Evolutionary conservation across 805 yeast genomes (phyloP), one percentile per base, ranked within the genome.

Genomic region (Kuraishia ogatae): DNA sequence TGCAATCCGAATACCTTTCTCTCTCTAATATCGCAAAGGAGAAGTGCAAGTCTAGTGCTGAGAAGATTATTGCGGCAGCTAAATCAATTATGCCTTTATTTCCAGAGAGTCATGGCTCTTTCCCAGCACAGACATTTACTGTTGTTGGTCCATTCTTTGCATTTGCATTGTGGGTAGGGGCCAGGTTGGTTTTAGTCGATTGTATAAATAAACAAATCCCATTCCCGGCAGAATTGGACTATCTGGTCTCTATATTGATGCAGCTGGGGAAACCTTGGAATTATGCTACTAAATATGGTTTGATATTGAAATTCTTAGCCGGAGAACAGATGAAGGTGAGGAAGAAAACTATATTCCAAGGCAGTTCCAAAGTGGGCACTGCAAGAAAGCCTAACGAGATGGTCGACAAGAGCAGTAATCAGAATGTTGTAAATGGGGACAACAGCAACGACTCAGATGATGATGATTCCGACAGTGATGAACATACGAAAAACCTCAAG

Each of bases 181-280:
- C 70, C 1, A 57, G 73, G 55, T 62, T 70, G n/a, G 49, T 69
- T 39, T 64, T 70, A 47, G 71, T 66, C 17, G 66, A 68, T 54
- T 61, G 55, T 43, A 61, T 62, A 13, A 56, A 58, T 29, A 57
- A 55, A 24, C 58, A 61, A 21, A 57, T 35, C 23, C 52, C 52
- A 23, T 46, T 53, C 24, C 55, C 57, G 2, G 47, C 50, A 8
- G 55, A 54, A 26, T 28, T 52, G 19, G 57, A 55, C 19, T 46
- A 55, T 19, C 59, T 65, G 52, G 60, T 63, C 5, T 58, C 59
- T 29, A 52, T 60, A 2, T 47, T 63, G 43, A 55, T 51, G 39
- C 58, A 54, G 35, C 39, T 63, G 39, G 68, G 68, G 4, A 55
- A 59, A 22, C 56, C 55, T 39, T 65, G 68, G 68, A 64, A 59